phyloP scores from a whole-genome alignment of 192 early-diverging fungal genomes.

The Coemansia sp. region DNA sequence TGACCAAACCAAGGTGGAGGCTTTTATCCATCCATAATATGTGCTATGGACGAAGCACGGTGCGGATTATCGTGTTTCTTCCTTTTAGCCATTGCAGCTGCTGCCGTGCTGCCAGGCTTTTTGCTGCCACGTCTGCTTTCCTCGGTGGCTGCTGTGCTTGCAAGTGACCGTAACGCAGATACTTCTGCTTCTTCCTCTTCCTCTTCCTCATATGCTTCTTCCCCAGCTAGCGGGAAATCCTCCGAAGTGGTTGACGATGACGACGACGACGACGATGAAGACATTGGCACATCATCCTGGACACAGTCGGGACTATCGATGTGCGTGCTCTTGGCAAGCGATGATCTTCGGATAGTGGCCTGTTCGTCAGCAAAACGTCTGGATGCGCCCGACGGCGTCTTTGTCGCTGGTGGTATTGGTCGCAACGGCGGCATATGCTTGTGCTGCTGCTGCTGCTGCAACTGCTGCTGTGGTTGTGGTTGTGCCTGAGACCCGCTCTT shows the following conservation, averaged over 20 bases:
- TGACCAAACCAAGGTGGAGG: no score
- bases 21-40: slow-evolving; percentile 1
- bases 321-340: slow-evolving; percentile 21
- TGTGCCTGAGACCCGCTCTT: slow-evolving; percentile 22
- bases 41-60: slow-evolving; percentile 3
- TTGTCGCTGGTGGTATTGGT: not conserved
- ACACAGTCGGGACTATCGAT: slow-evolving; percentile 3
- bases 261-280: slow-evolving; percentile 11
- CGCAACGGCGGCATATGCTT: not conserved
- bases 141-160: not conserved
- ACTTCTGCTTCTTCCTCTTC: not conserved
- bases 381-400: not conserved
- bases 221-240: not conserved
- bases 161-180: not conserved
- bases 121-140: not conserved
- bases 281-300: not conserved
- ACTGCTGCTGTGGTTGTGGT: slow-evolving; percentile 3
- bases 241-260: slow-evolving; percentile 7
- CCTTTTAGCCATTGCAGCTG: not conserved
- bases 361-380: slow-evolving; percentile 9
- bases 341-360: slow-evolving; percentile 17
- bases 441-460: not conserved
- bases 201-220: not conserved
- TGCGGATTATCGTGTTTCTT: not conserved
- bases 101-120: not conserved